Evolutionary conservation across 306 rosid genomes (phyloP), one percentile per base, ranked within the genome.

Genomic region (Casuarina cunninghamiana): DNA sequence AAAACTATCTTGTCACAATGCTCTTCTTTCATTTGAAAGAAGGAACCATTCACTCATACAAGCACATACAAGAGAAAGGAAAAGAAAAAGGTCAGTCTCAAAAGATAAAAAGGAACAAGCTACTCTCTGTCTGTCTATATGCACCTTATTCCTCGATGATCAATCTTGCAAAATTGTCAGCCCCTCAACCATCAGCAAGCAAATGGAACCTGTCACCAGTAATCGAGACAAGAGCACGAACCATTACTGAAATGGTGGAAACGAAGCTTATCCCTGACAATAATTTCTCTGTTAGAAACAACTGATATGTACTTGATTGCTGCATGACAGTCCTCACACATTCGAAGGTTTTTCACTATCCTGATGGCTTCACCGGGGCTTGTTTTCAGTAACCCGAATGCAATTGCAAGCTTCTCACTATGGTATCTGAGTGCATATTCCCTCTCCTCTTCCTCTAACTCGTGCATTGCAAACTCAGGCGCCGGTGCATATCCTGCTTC

Each of bases 291-390:
- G 53, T 83, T 76, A 12, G 90, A 82, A 49, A 94, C 87, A 58
- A 66, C 48, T 37, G 98, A 90, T 50, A 92, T 86, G 83, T 83
- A 86, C 89, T 90, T 94, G 54, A 94, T 82, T 5, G 95, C 97
- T 10, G 84, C 85, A 82, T 94, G 98, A 81, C 98, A 92, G 63
- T 94, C 97, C 91, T 92, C 98, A 77, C 98, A 94, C 66, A 92
- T 94, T 63, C 94, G 50, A 78, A 94, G 97, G 86, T 92, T 94
- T 91, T 94, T 94, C 62, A 88, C 91, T 73, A 94, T 75, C 87
- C 91, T 88, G 26, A 94, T 86, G 71, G 85, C 51, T 69, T 69
- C 66, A 10, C 91, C 93, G 50, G 72, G 80, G 70, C 75, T 81
- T 38, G 95, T 87, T 79, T 84, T 89, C 91, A 94, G 71, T 57